Base-by-base conservation (phyloP, 164 flowering plant species). In the Cinnamomum chago region DNA sequence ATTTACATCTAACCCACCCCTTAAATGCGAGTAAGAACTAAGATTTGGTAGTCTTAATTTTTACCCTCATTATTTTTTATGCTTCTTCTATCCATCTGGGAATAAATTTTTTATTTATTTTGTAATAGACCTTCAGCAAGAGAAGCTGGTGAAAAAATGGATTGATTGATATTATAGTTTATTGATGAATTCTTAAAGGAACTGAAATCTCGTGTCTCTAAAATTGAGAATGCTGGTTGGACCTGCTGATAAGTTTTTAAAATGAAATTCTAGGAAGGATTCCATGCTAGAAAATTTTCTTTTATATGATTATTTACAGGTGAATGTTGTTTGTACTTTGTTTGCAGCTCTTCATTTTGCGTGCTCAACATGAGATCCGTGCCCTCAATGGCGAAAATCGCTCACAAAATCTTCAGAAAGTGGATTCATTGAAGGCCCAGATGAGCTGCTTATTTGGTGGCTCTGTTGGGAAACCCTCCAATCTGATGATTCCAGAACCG, bases 341-440 rank as follows among this genome's bases (percentile, higher is more conserved):
- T 67, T 66, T 79, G 81, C 90, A 94, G 98, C 84, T 92, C 62
- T 89, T 94, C 73, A 81, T 92, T 69, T 67, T 92, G 84, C 91
- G 98, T 27, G 94, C 92, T 2, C 96, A 94, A 79, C 84, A 88
- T 23, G 98, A 94, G 80, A 76, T 91, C 60, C 93, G 87, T 77
- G 81, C 88, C 24, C 71, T 82, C 6, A 84, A 87, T 33, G 86
- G 91, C 33, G 83, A 85, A 50, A 85, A 86, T 75, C 77, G 83
- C 62, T 33, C 85, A n/a, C 72, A 76, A 25, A 85, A 82, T 76
- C 84, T 89, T 52, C 85, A 83, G 74, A 80, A 68, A 33, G 70
- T 92, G 51, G 89, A 86, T 74, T 81, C 91, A 7, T 68, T 94
- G 40, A 92, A 86, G 75, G 47, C 86, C 25, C 82, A 81, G 73